Base-by-base conservation (phyloP, 1,284 basidiomycete species). In the Cerrena zonata region DNA sequence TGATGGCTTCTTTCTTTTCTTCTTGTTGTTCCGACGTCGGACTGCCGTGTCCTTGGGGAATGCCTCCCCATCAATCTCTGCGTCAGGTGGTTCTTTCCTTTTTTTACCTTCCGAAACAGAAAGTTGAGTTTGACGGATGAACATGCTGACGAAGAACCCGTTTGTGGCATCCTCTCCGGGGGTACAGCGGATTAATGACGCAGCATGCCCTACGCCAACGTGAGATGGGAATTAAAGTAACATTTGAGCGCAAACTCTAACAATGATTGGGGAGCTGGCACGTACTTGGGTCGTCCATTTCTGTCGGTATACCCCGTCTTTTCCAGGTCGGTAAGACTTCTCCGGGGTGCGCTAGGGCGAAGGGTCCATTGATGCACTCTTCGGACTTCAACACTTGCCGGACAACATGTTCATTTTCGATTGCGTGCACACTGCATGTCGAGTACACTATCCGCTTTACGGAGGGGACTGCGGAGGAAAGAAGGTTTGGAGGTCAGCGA, bases 131-230 rank as follows among this genome's bases (percentile, higher is more conserved):
- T 47, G n/a, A 11, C 64, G 62, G 41, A 90, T 71, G 62, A 95
- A 92, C 65, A 91, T 90, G 23, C 90, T 83, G 19, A 97, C 92
- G 59, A 96, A 96, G 72, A 96, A 97, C 0, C 94, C 94, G 63
- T 96, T 96, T 15, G 93, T 96, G 38, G 78, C 80, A 62, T 96
- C 92, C 54, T 89, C 88, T 34, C 82, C 84, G 0, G 93, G 90
- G 22, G 79, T 76, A 67, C 92, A 96, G n/a, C 94, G 80, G 36
- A 96, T 70, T 19, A 95, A 69, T 2, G 83, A 80, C 5, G 77
- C 71, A 1, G 90, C 85, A 54, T 84, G 68, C 4, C 69, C 86
- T 85, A 58, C 30, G 48, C 19, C 10, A 21, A 4, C 12, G 27
- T 24, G 22, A 21, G 51, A 51, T 43, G n/a, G n/a, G n/a, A n/a